Conservation (phyloP, 345 rosid species). For the Atalantia buxifolia region DNA sequence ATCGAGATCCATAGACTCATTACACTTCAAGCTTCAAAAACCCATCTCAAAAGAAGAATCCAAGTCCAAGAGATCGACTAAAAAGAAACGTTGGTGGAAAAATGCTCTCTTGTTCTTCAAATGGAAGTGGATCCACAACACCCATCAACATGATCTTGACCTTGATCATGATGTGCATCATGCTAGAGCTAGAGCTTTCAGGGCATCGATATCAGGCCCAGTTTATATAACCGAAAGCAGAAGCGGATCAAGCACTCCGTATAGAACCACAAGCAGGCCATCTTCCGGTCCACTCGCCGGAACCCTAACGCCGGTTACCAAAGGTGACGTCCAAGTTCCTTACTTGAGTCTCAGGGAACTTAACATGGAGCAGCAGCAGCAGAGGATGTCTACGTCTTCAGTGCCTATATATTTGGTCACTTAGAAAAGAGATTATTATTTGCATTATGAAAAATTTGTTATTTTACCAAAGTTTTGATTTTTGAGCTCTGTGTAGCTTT, state of each 20-base stretch:
- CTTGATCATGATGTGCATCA: constrained; percentile 41
- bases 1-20: constrained; percentile 35
- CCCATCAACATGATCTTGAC: neutral
- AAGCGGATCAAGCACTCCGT: constrained; percentile 66
- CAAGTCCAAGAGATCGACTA: constrained; percentile 29
- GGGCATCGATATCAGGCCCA: constrained; percentile 62
- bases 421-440: constrained; percentile 1
- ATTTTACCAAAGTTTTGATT: neutral
- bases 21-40: constrained; percentile 85
- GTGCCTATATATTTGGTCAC: constrained; percentile 68
- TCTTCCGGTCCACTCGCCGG: constrained; percentile 77
- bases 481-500: neutral
- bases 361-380: constrained; percentile 54
- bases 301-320: constrained; percentile 42
- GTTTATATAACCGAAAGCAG: constrained; percentile 70
- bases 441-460: neutral
- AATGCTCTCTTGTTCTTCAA: constrained; percentile 69
- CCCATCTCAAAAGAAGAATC: constrained; percentile 76
- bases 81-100: constrained; percentile 80
- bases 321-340: constrained; percentile 49
- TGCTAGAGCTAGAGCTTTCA: constrained; percentile 40
- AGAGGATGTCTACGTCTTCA: constrained; percentile 53
- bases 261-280: constrained; percentile 39
- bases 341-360: constrained; percentile 77
- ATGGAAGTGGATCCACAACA: constrained; percentile 39